Evolutionary conservation across 768 basidiomycete species (phyloP), one percentile per base, ranked within the genome.

Genomic region (Symmetrospora coprosmae): DNA sequence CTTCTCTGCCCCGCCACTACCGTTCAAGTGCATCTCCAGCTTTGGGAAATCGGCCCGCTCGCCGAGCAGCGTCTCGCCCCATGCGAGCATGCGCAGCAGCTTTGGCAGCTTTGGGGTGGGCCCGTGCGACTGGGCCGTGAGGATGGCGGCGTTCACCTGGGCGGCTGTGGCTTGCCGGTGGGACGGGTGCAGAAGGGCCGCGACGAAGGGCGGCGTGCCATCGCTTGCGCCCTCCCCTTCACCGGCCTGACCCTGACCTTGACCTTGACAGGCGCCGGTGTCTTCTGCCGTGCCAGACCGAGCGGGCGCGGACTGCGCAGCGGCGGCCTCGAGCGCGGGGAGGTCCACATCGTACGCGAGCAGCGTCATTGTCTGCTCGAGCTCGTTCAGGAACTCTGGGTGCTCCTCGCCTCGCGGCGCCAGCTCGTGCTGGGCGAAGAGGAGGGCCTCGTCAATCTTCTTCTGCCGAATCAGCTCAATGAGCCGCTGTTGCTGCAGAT

Each of bases 321-420:
- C 64, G 2, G 55, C 53, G 37, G 31, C 40, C 25, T 25, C 49
- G 17, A 35, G 52, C 3, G 64, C 56, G 11, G 71, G 72, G 17
- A 75, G 43, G 47, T 76, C 75, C 8, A 58, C 55, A 38, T 58
- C 55, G 65, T 76, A 77, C 6, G 76, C 76, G 8, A 99, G 75
- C 46, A 97, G 73, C 33, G 89, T 86, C 89, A 97, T 96, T 30
- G 91, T 92, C 50, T 83, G 80, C 74, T 99, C 94, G 41, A 97
- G 76, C 71, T 97, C 91, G 19, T 81, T 75, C 43, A 97, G 77
- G 72, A 92, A 96, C 71, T 92, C 86, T 0, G 89, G 90, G 61
- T 84, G 87, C 75, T 94, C 87, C 69, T 94, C 88, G 2, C 89
- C 92, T 5, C 91, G 82, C 17, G 89, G 90, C 4, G 94, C 94